Base-by-base conservation (phyloP, 2,329 filamentous ascomycete genomes). In the Macrophomina phaseolina region DNA sequence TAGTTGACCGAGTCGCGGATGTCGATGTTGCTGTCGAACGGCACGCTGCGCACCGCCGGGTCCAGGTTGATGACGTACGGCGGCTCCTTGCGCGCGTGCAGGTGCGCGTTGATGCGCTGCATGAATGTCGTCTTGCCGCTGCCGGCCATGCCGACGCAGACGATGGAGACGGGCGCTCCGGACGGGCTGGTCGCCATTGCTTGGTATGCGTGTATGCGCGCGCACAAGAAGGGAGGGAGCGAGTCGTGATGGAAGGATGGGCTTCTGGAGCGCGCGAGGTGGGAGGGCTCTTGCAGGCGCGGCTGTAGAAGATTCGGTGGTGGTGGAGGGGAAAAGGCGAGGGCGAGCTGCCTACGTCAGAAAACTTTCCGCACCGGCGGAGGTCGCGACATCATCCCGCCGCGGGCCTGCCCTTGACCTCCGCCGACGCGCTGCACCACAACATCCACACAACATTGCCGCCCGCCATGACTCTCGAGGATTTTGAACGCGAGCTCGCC, bases 111-210 rank as follows among this genome's bases (percentile, higher is more conserved):
- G 75, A 99, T 95, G 74, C 95, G 89, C 78, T 98, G 94, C 94
- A 99, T 98, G 77, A 99, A 99, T 0, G 96, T 99, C n/a, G 95
- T 99, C 84, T 99, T 99, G 75, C 95, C 95, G 16, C 93, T 97
- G 73, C 95, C 94, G 74, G 95, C 95, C 94, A 98, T 98, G 84
- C 95, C 95, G 58, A 99, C 90, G 79, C 94, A 97, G 74, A 98
- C 93, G 68, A 99, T 90, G 69, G 92, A 88, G 53, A 92, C 89
- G 48, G 93, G 91, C 51, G 58, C 42, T 49, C 49, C 65, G n/a
- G 60, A 55, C 4, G 65, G 49, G 14, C 49, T 64, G 38, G 65
- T 64, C 49, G 65, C 56, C 65, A 64, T 67, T 52, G 45, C 14
- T 52, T 23, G 23, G 23, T 23, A 23, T 23, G 23, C 23, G 23